Base-by-base conservation (phyloP, 305 asterid genomes). In the Nicotiana rustica region DNA sequence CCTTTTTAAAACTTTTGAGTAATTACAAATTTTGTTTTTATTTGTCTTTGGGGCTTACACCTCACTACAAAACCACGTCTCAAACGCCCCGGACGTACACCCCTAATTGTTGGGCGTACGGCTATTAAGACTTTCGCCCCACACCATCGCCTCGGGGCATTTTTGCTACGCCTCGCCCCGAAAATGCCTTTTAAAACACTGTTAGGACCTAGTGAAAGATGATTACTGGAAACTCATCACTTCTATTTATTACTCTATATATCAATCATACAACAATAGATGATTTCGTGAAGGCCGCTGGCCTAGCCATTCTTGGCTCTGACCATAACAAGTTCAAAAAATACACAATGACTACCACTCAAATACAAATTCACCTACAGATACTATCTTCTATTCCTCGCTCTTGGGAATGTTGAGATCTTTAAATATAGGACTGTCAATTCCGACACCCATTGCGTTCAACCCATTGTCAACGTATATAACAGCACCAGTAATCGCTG, bases 401-500 rank as follows among this genome's bases (percentile, higher is more conserved):
- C 88, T 88, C 87, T 87, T 90, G 56, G 96, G 97, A 82, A 93
- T 90, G 84, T 91, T 90, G 73, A 95, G 97, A 77, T 91, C 92
- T 84, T 77, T 62, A 68, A 95, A 95, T 36, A 86, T 85, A 2
- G 98, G 97, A 86, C 97, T 94, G 85, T 93, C 98, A 21, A 90
- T 92, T 52, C 97, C 97, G 21, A 91, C 97, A n/a, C 97, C 98
- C 98, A 95, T 95, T 6, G 98, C 95, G 64, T 93, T 93, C 67
- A 93, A 92, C 13, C 97, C 97, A 3, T 93, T 93, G 84, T 94
- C 98, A 10, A 93, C 97, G 18, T 92, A 93, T 60, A 93, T 83
- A 6, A 93, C 97, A 35, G 97, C 88, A 41, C 98, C 98, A 17
- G 98, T 94, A 44, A 94, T 86, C 47, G 98, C 97, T 15, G 98